Percentiles rank a stretch among this genome's conserved stretches.
Conservation (phyloP, 768 basidiomycete species). For the Tylopilus plumbeoviolaceoides region DNA sequence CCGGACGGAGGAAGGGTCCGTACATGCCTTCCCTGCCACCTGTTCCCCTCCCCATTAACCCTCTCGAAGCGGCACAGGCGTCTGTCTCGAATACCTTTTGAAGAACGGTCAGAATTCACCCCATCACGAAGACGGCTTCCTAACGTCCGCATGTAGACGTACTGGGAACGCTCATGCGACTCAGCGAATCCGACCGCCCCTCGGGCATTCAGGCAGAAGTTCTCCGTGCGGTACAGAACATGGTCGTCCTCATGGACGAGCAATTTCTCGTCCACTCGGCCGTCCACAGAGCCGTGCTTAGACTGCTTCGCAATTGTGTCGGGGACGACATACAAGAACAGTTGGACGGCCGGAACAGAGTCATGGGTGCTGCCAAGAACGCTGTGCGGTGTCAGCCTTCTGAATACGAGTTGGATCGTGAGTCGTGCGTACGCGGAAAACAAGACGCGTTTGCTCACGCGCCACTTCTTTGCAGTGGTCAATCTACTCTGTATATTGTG, state of each 20-base stretch:
- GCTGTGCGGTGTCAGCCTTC: constrained; percentile 67
- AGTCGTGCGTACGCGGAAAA: constrained; percentile 30
- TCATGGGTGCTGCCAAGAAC: constrained; percentile 83
- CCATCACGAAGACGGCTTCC: neutral
- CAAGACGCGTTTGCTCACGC: constrained; percentile 4
- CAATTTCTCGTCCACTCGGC: constrained; percentile 90
- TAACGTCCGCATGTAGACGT: constrained; percentile 51
- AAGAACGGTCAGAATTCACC: constrained; percentile 62
- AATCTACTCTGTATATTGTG: constrained; percentile 89
- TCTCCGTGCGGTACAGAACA: constrained; percentile 79
- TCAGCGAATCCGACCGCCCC: constrained; percentile 82
- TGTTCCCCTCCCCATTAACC: constrained; percentile 7
- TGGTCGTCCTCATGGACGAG: constrained; percentile 89
- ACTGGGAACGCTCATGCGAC: constrained; percentile 75
- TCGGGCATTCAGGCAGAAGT: constrained; percentile 91
- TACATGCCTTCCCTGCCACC: constrained; percentile 15
- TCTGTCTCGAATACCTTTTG: constrained; percentile 85
- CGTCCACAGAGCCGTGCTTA: constrained; percentile 82
- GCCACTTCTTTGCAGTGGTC: constrained; percentile 54
- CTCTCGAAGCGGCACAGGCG: constrained; percentile 68
- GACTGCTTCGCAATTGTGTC: constrained; percentile 80
- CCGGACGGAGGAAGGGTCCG: constrained; percentile 83
- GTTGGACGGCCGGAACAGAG: constrained; percentile 67
- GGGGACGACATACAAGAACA: constrained; percentile 92
- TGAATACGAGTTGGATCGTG: constrained; percentile 86